A percentile compares a stretch with the other conserved stretches of the same genome.
Evolutionary conservation across 768 basidiomycete genomes (phyloP).

Genomic region (Lentinula boryana): DNA sequence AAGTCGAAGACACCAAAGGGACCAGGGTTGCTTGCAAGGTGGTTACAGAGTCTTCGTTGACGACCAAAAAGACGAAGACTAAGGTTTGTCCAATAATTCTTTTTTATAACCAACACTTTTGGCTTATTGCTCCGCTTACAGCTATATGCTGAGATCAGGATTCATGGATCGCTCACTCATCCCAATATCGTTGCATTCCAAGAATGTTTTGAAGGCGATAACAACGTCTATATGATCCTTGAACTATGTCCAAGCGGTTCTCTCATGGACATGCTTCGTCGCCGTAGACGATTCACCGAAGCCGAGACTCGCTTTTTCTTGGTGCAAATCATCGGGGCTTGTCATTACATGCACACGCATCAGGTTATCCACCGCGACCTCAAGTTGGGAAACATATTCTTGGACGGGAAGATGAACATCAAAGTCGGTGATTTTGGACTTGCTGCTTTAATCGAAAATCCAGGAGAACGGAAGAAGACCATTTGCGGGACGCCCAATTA

Average conservation of each 20-base stretch:
- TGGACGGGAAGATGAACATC: constrained; percentile 89
- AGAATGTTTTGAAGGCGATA: constrained; percentile 92
- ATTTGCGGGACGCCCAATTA: constrained; percentile 99
- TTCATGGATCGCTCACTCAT: constrained; percentile 85
- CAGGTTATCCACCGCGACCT: constrained; percentile 95
- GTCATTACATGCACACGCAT: constrained; percentile 95
- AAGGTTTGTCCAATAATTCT: constrained; percentile 47
- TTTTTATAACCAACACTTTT: not conserved
- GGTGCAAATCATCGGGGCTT: constrained; percentile 92
- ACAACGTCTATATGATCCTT: constrained; percentile 96
- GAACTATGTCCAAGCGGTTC: constrained; percentile 89
- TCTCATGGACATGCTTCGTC: constrained; percentile 86
- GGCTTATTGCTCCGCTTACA: constrained; percentile 21
- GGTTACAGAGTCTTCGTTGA: constrained; percentile 85
- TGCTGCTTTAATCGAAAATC: constrained; percentile 93
- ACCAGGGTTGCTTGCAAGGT: constrained; percentile 84
- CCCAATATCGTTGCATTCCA: constrained; percentile 90
- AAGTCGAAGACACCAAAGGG: constrained; percentile 72
- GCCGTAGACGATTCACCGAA: constrained; percentile 83
- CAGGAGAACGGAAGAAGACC: constrained; percentile 97
- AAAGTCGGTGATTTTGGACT: constrained; percentile 98
- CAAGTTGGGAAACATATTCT: constrained; percentile 92
- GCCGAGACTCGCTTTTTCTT: constrained; percentile 91
- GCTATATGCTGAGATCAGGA: constrained; percentile 99
- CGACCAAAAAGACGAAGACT: constrained; percentile 95